Percentiles rank a stretch among this genome's conserved stretches.
phyloP scores from a whole-genome alignment of 2,329 filamentous ascomycete genomes.

The Daldinia sp. region DNA sequence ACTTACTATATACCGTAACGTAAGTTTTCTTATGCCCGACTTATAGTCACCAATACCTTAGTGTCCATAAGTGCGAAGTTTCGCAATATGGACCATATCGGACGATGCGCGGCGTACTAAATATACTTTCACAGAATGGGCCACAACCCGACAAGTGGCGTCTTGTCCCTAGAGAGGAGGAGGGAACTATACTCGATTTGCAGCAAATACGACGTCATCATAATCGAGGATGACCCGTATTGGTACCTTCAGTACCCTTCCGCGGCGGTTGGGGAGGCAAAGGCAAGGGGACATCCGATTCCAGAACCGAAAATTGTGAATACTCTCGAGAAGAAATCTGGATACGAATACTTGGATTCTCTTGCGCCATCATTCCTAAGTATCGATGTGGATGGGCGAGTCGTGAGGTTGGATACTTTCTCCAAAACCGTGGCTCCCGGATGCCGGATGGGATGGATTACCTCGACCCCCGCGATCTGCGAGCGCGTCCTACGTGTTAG shows the following conservation, averaged over 20 bases:
- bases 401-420: conserved; percentile 90
- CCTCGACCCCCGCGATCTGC: conserved; percentile 79
- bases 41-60: background rate
- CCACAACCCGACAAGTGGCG: conserved; percentile 85
- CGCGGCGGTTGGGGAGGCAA: conserved; percentile 62
- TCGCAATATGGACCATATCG: background rate
- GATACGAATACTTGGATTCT: conserved; percentile 82
- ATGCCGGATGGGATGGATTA: conserved; percentile 90
- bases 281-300: conserved; percentile 52
- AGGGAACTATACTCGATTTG: conserved; percentile 83
- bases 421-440: conserved; percentile 93
- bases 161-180: conserved; percentile 75
- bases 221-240: conserved; percentile 94
- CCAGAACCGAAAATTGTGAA: conserved; percentile 46
- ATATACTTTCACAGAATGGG: conserved; percentile 67
- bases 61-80: background rate
- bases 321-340: conserved; percentile 56
- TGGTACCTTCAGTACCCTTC: conserved; percentile 93
- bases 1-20: conserved; percentile 90
- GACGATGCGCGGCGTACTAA: conserved; percentile 27
- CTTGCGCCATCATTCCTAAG: conserved; percentile 83
- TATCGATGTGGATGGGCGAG: conserved; percentile 84
- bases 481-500: conserved; percentile 78
- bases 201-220: conserved; percentile 85
- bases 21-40: conserved; percentile 55